These are phyloP conservation scores for Echites panduratus DNA, from an alignment of 257 asterid species.

Conservation along the genomic window DNA sequence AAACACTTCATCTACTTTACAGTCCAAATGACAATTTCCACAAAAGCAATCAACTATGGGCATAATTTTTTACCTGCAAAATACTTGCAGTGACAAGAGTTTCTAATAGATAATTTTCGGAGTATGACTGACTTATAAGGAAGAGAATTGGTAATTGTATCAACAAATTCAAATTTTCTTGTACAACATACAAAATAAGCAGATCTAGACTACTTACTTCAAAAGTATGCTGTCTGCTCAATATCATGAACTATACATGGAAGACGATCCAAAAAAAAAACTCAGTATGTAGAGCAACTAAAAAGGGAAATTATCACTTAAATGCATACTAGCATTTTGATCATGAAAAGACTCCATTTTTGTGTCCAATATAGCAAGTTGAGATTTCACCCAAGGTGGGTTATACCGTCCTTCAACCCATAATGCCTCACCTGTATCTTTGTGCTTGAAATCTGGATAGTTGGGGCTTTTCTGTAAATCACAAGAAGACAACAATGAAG, in stretches of 20 bases:
- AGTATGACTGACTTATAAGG: not conserved
- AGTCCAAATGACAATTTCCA: not conserved
- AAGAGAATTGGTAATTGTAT: not conserved
- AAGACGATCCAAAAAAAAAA: not conserved
- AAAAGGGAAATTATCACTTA: slow-evolving; percentile 48
- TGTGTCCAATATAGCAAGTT: slow-evolving; percentile 72
- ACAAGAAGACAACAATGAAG: not conserved
- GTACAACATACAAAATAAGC: not conserved
- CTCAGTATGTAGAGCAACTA: slow-evolving; percentile 23
- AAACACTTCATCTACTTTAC: not conserved
- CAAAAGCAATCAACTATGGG: not conserved
- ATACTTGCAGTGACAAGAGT: not conserved
- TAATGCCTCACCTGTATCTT: slow-evolving; percentile 87
- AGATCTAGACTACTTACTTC: not conserved
- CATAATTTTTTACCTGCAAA: not conserved
- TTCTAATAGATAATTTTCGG: not conserved
- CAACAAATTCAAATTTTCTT: not conserved
- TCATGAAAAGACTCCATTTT: slow-evolving; percentile 65
- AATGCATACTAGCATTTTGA: slow-evolving; percentile 42
- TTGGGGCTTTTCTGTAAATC: slow-evolving; percentile 77
- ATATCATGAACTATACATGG: not conserved
- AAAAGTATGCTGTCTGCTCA: not conserved
- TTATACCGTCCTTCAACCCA: slow-evolving; percentile 84
- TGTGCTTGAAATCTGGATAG: slow-evolving; percentile 98
- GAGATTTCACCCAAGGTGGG: slow-evolving; percentile 95